Base-by-base conservation (phyloP, 2,329 filamentous ascomycete genomes). In the Lasiodiplodia sp. region DNA sequence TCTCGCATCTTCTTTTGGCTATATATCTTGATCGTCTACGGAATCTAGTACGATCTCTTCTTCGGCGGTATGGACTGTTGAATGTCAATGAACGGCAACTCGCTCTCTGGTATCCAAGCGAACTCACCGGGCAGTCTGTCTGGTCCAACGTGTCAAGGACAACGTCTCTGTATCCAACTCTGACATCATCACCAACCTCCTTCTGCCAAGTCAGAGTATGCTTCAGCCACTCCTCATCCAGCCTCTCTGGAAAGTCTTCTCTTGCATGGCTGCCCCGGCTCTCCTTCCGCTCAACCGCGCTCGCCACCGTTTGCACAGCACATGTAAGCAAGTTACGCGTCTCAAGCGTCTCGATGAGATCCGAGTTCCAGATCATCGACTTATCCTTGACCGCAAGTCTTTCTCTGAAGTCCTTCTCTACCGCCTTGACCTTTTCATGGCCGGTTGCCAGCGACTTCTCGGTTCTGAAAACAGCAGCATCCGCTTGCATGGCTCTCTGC, bases 321-420 rank as follows among this genome's bases (percentile, higher is more conserved):
- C 82, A 83, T 1, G 82, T 83, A 12, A 85, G 72, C 3, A 85
- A 67, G 73, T 85, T 85, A 34, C 82, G 72, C 71, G 82, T 72
- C 71, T 85, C 83, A 1, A 85, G 74, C 11, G 83, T 83, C 72
- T 85, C 83, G 2, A 85, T 75, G 3, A 85, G 72, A 69, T 85
- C 83, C 1, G 75, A 79, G 69, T 85, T 85, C 83, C 83, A 85
- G n/a, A 85, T 82, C 70, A 85, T 72, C 21, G 76, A 80, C 65
- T 78, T 77, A 69, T 85, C 83, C 2, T 75, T 79, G 3, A 85
- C 72, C 0, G 71, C 72, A 2, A 85, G 68, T 14, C 79, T 72
- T 6, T 70, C 73, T 16, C 71, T 72, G 67, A 83, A 84, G 5
- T 75, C 72, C 0, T 71, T 55, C 65, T 82, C 78, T 6, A 84